Percentiles rank a stretch among this genome's conserved stretches.
phyloP scores from a whole-genome alignment of 345 rosid genomes.

The Luvunga scandens region DNA sequence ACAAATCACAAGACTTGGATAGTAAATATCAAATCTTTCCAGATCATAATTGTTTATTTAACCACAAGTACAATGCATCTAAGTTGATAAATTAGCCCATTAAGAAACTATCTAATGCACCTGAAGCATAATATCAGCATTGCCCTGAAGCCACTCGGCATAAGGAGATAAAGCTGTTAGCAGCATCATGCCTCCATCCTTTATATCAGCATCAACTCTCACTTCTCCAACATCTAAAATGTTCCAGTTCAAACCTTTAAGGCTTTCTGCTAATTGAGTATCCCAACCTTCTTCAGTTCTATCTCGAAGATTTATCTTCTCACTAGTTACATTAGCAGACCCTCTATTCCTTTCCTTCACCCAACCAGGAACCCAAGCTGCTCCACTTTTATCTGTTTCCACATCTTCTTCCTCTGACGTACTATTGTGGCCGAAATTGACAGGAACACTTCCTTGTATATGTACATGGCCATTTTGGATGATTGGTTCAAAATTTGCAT shows the following conservation, averaged over 20 bases:
- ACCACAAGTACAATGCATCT: background rate
- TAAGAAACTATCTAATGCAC: constrained; percentile 31
- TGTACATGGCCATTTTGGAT: constrained; percentile 97
- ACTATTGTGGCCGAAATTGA: constrained; percentile 62
- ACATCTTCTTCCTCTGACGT: constrained; percentile 57
- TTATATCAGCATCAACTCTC: constrained; percentile 87
- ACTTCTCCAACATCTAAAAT: constrained; percentile 95
- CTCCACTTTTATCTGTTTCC: constrained; percentile 51
- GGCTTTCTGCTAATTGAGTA: constrained; percentile 81
- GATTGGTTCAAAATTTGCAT: constrained; percentile 87
- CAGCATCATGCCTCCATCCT: constrained; percentile 98
- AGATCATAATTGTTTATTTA: background rate
- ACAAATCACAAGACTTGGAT: constrained; percentile 10
- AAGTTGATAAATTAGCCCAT: background rate
- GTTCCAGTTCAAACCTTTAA: constrained; percentile 86
- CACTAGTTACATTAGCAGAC: constrained; percentile 42
- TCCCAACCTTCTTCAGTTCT: constrained; percentile 88
- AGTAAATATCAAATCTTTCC: constrained; percentile 3
- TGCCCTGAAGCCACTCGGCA: constrained; percentile 90
- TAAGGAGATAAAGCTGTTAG: constrained; percentile 90
- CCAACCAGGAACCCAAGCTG: constrained; percentile 73
- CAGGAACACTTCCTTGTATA: constrained; percentile 93
- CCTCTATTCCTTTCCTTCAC: constrained; percentile 61
- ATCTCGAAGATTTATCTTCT: constrained; percentile 63
- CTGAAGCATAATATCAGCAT: constrained; percentile 91